These are phyloP conservation scores for Serendipita sp. DNA, from an alignment of 768 basidiomycete species.

Conservation along the genomic window DNA sequence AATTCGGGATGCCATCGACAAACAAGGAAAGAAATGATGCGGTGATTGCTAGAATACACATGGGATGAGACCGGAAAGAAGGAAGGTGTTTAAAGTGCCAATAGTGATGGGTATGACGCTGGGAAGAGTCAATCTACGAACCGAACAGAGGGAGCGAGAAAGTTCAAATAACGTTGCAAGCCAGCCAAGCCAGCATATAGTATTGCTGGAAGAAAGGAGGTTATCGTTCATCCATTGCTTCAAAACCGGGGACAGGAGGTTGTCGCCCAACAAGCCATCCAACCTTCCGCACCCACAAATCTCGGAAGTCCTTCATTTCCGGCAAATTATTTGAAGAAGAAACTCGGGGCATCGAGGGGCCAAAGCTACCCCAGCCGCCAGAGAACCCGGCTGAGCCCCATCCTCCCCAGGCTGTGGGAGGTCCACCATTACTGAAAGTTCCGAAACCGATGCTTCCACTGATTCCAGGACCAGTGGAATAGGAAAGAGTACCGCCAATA, in stretches of 20 bases:
- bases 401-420: neutral
- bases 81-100: too few relatives aligned
- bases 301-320: conserved; percentile 30
- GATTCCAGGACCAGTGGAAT: conserved; percentile 27
- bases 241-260: neutral
- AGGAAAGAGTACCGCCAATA: conserved; percentile 13
- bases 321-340: neutral
- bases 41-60: too few relatives aligned
- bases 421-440: neutral
- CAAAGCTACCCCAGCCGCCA: neutral
- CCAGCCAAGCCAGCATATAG: neutral
- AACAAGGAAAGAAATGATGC: too few relatives aligned
- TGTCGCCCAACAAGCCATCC: conserved; percentile 56
- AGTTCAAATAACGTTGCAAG: neutral
- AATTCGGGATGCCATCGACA: too few relatives aligned
- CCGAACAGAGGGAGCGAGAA: too few relatives aligned
- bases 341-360: neutral
- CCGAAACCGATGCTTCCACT: conserved; percentile 16
- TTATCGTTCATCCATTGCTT: conserved; percentile 3
- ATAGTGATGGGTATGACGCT: too few relatives aligned
- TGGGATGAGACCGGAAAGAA: too few relatives aligned
- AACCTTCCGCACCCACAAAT: conserved; percentile 55
- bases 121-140: too few relatives aligned
- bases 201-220: neutral
- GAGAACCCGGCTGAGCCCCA: neutral